These are phyloP conservation scores for Aspergillus tubingensis DNA, from an alignment of 2,329 filamentous ascomycete genomes.

Conservation along the genomic window DNA sequence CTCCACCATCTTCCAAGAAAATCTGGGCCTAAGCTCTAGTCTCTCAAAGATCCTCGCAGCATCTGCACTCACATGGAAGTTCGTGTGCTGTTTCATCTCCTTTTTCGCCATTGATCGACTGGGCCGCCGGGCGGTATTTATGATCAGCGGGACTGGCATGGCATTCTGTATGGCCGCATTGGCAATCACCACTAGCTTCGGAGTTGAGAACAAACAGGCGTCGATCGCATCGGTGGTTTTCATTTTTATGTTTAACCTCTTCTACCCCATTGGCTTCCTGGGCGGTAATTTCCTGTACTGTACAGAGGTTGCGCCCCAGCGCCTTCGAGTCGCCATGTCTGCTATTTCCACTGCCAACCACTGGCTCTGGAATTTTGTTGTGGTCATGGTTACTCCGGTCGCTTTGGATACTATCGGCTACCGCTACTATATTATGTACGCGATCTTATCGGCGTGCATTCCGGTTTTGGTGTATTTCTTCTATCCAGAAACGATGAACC, in stretches of 20 bases:
- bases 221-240: constrained; percentile 24
- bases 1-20: constrained; percentile 22
- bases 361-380: constrained; percentile 62
- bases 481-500: constrained; percentile 60
- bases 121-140: constrained; percentile 55
- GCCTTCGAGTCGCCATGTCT: constrained; percentile 56
- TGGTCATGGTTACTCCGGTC: constrained; percentile 65
- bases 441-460: constrained; percentile 46
- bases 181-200: constrained; percentile 40
- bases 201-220: constrained; percentile 16
- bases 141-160: constrained; percentile 57
- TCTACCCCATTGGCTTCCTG: constrained; percentile 64
- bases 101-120: constrained; percentile 56
- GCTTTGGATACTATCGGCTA: constrained; percentile 58
- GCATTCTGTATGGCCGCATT: constrained; percentile 58
- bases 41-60: constrained; percentile 43
- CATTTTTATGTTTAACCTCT: constrained; percentile 66
- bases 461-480: constrained; percentile 57
- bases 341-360: constrained; percentile 64
- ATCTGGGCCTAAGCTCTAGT: constrained; percentile 14
- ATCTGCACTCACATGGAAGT: constrained; percentile 59
- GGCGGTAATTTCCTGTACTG: constrained; percentile 57
- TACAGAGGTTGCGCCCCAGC: constrained; percentile 53
- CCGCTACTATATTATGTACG: constrained; percentile 57
- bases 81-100: constrained; percentile 53